Percentiles rank a stretch among this genome's conserved stretches.
These are phyloP conservation scores for Filosporella fistucella DNA, from an alignment of 495 filamentous ascomycete genomes.

Conservation along the genomic window DNA sequence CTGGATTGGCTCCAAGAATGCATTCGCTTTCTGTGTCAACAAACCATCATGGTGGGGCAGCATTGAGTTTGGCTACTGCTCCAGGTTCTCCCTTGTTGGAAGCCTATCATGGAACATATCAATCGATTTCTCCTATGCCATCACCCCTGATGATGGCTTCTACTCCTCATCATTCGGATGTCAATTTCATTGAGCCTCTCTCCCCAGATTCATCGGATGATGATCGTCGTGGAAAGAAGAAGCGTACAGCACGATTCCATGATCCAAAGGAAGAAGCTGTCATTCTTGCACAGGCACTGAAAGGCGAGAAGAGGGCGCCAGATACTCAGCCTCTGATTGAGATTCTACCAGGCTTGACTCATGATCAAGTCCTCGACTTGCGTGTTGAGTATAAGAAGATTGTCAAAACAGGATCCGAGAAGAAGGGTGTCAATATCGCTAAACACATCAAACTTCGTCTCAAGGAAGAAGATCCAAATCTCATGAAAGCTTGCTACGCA, in stretches of 20 bases:
- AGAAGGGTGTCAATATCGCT: conserved; percentile 86
- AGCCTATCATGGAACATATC: conserved; percentile 91
- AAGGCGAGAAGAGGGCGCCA: conserved; percentile 55
- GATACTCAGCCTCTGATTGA: conserved; percentile 71
- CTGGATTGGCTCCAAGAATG: conserved; percentile 30
- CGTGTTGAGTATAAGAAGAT: conserved; percentile 85
- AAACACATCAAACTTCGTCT: conserved; percentile 88
- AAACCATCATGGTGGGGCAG: conserved; percentile 36
- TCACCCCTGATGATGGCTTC: conserved; percentile 56
- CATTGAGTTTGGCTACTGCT: conserved; percentile 41
- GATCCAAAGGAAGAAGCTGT: conserved; percentile 75
- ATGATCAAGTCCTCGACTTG: conserved; percentile 80
- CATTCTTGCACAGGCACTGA: conserved; percentile 70
- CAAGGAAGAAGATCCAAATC: conserved; percentile 56
- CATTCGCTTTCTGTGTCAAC: conserved; percentile 43
- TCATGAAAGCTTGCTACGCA: conserved; percentile 87
- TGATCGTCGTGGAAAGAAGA: conserved; percentile 18
- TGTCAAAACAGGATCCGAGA: conserved; percentile 64
- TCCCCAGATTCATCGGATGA: conserved; percentile 24
- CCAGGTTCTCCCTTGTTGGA: conserved; percentile 84
- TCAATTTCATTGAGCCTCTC: conserved; percentile 15
- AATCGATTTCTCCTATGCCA: conserved; percentile 93
- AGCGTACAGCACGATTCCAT: conserved; percentile 60
- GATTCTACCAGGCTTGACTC: conserved; percentile 76
- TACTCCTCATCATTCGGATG: conserved; percentile 16